Conservation (phyloP, 1,284 basidiomycete species). For the Rhodofomes roseus region DNA sequence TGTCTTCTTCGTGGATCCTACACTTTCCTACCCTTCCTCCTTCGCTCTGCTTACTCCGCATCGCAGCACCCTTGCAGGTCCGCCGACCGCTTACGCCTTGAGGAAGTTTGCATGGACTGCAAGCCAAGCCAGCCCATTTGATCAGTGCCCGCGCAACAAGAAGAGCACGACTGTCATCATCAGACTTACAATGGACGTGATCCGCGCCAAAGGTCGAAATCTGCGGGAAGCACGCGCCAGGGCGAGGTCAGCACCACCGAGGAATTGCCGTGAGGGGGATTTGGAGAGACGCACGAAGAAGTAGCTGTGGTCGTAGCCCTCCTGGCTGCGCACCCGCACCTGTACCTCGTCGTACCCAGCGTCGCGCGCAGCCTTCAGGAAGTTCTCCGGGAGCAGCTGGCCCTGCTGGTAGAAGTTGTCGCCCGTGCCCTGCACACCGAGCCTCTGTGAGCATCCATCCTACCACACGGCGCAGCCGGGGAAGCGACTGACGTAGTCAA, state of each 20-base stretch:
- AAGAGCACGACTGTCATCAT: not conserved
- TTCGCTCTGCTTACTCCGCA: not conserved
- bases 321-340: conserved; percentile 78
- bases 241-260: conserved; percentile 1
- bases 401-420: conserved; percentile 87
- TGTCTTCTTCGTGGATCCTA: conserved; percentile 1
- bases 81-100: conserved; percentile 45
- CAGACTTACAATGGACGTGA: conserved; percentile 36
- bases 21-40: not conserved
- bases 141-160: not conserved
- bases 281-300: conserved; percentile 69
- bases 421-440: conserved; percentile 63
- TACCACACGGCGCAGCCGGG: not conserved
- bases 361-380: conserved; percentile 73
- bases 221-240: conserved; percentile 27
- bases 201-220: conserved; percentile 66
- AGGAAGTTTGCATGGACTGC: conserved; percentile 77
- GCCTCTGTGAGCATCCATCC: conserved; percentile 1
- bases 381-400: conserved; percentile 89
- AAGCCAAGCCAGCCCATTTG: not conserved
- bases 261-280: not conserved
- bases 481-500: conserved; percentile 68
- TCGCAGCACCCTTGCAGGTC: not conserved
- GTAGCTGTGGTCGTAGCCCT: conserved; percentile 92
- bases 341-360: conserved; percentile 73